Percentiles rank a stretch among this genome's conserved stretches.
phyloP scores from a whole-genome alignment of 179 eudicot species.

The Actinidia polygama region DNA sequence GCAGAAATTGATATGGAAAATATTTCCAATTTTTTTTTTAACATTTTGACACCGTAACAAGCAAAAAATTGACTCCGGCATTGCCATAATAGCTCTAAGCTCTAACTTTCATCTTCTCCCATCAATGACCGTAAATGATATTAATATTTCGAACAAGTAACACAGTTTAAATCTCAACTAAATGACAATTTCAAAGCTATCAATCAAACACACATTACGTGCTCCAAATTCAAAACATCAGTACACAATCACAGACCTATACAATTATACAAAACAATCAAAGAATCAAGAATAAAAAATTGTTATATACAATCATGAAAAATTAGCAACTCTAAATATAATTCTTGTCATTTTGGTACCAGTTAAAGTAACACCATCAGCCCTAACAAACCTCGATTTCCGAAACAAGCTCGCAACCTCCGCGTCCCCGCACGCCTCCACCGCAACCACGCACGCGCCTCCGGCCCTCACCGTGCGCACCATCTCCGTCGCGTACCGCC shows the following conservation, averaged over 20 bases:
- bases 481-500: conserved; percentile 67
- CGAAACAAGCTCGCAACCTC: conserved; percentile 61
- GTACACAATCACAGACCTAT: too few species aligned
- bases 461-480: conserved; percentile 73
- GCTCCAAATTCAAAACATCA: neutral
- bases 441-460: conserved; percentile 66
- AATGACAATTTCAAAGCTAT: neutral
- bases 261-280: conserved; percentile 2
- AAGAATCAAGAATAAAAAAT: neutral
- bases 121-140: neutral
- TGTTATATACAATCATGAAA: neutral
- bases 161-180: neutral
- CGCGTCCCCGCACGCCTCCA: conserved; percentile 58
- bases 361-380: conserved; percentile 48
- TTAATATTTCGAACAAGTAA: neutral
- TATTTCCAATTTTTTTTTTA: too few species aligned
- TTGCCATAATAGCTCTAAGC: too few species aligned
- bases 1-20: too few species aligned
- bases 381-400: conserved; percentile 58
- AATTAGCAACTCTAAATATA: conserved; percentile 42
- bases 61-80: too few species aligned
- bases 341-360: conserved; percentile 64
- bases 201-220: neutral
- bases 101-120: neutral
- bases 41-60: too few species aligned